Conservation (phyloP, 1,284 basidiomycete species). For the Sanghuangporus baumii region DNA sequence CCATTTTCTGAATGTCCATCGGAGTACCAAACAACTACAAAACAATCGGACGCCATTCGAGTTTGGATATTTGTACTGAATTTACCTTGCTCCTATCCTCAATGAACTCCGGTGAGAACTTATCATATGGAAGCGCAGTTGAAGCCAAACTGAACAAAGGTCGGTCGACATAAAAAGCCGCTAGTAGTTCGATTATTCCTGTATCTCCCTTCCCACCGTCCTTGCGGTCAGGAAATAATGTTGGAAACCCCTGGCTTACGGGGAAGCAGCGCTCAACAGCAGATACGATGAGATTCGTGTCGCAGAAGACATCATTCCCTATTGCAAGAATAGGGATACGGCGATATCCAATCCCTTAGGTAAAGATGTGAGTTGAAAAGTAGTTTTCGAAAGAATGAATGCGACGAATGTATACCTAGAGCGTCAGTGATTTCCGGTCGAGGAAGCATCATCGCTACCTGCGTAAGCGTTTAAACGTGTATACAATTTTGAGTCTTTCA, state of each 20-base stretch:
- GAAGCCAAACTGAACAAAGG: slow-evolving; percentile 37
- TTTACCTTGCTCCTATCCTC: slow-evolving; percentile 40
- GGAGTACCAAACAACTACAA: slow-evolving; percentile 25
- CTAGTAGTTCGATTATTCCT: slow-evolving; percentile 41
- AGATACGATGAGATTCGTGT: slow-evolving; percentile 31
- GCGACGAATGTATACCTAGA: slow-evolving; percentile 29
- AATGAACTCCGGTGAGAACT: slow-evolving; percentile 42
- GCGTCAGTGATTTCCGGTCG: slow-evolving; percentile 47
- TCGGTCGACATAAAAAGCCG: slow-evolving; percentile 40
- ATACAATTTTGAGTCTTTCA: not conserved
- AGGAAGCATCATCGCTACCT: slow-evolving; percentile 46
- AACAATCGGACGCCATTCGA: not conserved
- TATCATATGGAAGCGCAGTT: slow-evolving; percentile 40
- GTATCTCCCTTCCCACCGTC: slow-evolving; percentile 36
- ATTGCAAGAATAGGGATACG: slow-evolving; percentile 53
- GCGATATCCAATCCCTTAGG: slow-evolving; percentile 36
- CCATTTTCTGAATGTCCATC: slow-evolving; percentile 33
- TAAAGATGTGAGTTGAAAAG: not conserved
- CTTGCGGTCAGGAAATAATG: slow-evolving; percentile 42
- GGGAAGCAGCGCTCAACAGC: slow-evolving; percentile 41
- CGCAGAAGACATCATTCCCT: slow-evolving; percentile 50
- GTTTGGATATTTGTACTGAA: slow-evolving; percentile 13
- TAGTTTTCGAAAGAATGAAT: not conserved
- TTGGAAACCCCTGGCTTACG: slow-evolving; percentile 37
- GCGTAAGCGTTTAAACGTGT: not conserved